phyloP scores from a whole-genome alignment of 192 early-diverging fungal genomes.

The Coemansia erecta region DNA sequence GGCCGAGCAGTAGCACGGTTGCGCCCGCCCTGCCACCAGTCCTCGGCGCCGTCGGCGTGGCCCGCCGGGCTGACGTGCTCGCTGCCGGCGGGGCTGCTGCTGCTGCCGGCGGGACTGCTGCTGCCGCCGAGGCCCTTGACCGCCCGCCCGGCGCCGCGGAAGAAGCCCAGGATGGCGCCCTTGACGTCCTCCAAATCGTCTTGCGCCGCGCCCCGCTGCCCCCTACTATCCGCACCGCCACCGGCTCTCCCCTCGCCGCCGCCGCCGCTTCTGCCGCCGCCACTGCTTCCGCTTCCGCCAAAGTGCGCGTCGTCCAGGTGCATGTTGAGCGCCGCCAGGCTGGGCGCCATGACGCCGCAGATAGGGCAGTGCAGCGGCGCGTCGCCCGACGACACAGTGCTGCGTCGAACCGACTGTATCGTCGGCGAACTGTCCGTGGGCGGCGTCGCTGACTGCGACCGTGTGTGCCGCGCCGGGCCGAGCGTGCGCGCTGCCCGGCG shows the following conservation, averaged over 20 bases:
- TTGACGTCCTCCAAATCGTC: constrained; percentile 38
- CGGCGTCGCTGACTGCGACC: constrained; percentile 5
- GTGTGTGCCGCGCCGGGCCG: constrained; percentile 8
- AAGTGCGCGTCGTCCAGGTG: constrained; percentile 51
- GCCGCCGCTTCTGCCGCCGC: neutral
- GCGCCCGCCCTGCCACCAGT: constrained; percentile 28
- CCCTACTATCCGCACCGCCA: constrained; percentile 10
- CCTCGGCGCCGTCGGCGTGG: constrained; percentile 28
- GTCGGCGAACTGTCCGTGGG: neutral
- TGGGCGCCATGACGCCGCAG: constrained; percentile 50
- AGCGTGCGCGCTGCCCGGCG: constrained; percentile 37
- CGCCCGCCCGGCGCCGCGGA: constrained; percentile 30
- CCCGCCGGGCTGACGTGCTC: neutral
- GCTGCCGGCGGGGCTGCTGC: constrained; percentile 2
- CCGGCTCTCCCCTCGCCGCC: neutral
- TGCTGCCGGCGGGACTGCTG: neutral
- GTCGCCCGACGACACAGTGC: constrained; percentile 22
- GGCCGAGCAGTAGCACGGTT: neutral
- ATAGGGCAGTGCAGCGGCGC: constrained; percentile 39
- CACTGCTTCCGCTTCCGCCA: neutral
- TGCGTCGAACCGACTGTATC: constrained; percentile 9
- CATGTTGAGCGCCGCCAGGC: constrained; percentile 41
- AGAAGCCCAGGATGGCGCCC: constrained; percentile 44
- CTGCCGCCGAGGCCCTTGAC: constrained; percentile 25
- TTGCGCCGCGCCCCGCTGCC: constrained; percentile 20